Conservation (phyloP, 768 basidiomycete genomes). For the Dentipellis fragilis region DNA sequence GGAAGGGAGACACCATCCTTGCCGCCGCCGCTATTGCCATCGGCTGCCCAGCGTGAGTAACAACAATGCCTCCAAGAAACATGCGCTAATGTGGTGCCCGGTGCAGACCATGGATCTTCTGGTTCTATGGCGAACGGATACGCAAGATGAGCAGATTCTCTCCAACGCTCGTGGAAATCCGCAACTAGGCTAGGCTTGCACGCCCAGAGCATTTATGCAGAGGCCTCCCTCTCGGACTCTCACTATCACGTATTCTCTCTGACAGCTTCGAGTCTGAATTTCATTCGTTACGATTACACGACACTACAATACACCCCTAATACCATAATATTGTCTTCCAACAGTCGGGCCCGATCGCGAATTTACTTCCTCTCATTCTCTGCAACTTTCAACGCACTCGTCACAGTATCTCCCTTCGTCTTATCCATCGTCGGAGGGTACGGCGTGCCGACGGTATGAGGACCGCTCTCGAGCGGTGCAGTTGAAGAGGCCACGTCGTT, state of each 20-base stretch:
- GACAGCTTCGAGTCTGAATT: neutral
- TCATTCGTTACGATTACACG: neutral
- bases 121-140: constrained; percentile 40
- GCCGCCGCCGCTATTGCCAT: constrained; percentile 47
- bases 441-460: neutral
- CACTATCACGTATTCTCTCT: neutral
- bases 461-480: neutral
- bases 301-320: neutral
- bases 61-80: constrained; percentile 21
- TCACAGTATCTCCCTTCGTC: neutral
- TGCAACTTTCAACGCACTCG: neutral
- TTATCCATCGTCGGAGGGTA: neutral
- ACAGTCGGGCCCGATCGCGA: neutral
- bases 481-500: neutral
- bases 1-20: constrained; percentile 58
- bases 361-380: constrained; percentile 1
- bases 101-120: constrained; percentile 31
- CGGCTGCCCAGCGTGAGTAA: constrained; percentile 41
- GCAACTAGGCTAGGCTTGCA: neutral
- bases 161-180: neutral
- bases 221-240: neutral
- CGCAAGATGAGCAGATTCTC: constrained; percentile 16
- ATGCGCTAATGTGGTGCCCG: constrained; percentile 17
- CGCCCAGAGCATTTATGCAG: neutral
- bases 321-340: neutral